Conservation (phyloP, 768 basidiomycete species). For the Mycena vulgaris region DNA sequence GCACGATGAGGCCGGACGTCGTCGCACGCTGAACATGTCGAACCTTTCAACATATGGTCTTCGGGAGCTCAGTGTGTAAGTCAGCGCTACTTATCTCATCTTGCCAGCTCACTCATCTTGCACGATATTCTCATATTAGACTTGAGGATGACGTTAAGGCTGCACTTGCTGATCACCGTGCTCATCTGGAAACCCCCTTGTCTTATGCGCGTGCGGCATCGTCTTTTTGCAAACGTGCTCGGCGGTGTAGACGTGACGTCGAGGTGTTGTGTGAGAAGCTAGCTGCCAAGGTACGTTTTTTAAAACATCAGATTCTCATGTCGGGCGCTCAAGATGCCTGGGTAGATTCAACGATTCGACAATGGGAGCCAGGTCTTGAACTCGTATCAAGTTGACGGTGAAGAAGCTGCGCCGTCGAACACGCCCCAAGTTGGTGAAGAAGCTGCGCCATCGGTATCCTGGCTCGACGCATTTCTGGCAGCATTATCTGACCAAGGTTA, state of each 20-base stretch:
- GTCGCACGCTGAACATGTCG: slow-evolving; percentile 8
- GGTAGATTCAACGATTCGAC: too few species aligned
- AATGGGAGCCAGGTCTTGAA: too few species aligned
- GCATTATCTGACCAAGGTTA: too few species aligned
- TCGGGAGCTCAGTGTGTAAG: slow-evolving; percentile 6
- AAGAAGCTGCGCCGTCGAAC: too few species aligned
- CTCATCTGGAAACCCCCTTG: background rate
- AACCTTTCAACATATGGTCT: slow-evolving; percentile 13
- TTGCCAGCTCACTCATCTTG: slow-evolving; percentile 5
- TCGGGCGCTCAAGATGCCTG: too few species aligned
- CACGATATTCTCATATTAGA: too few species aligned
- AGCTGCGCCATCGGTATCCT: too few species aligned
- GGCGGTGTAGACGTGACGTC: slow-evolving; percentile 6
- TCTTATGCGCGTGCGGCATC: background rate
- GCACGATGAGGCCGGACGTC: slow-evolving; percentile 3
- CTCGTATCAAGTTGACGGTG: too few species aligned
- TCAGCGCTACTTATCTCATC: background rate
- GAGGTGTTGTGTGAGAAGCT: slow-evolving; percentile 11
- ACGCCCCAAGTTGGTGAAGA: too few species aligned
- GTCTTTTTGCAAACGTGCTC: slow-evolving; percentile 14
- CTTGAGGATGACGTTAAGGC: background rate
- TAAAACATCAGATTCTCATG: background rate
- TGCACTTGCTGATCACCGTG: background rate
- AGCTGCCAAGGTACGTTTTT: slow-evolving; percentile 3
- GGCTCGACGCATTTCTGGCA: too few species aligned